Evolutionary conservation across 2,329 filamentous ascomycete species (phyloP).

Genomic region (Xylaria sp.): DNA sequence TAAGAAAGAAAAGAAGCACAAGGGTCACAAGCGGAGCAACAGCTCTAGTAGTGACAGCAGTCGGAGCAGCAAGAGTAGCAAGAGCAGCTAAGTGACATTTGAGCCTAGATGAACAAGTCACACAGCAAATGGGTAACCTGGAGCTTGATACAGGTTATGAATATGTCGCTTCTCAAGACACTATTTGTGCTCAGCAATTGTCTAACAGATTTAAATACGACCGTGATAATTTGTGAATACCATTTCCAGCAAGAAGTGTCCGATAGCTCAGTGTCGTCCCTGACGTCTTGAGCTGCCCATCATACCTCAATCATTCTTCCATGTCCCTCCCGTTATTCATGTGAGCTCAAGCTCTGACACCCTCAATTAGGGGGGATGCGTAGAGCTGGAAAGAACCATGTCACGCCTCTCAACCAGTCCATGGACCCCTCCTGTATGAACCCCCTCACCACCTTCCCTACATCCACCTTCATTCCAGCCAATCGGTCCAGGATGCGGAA

Average conservation of each 20-base stretch:
- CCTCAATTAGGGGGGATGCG: constrained; percentile 20
- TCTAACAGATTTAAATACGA: not conserved
- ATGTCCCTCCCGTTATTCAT: not conserved
- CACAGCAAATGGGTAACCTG: not conserved
- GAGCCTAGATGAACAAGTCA: not conserved
- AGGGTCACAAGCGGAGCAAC: constrained; percentile 42
- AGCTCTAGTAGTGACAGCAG: constrained; percentile 42
- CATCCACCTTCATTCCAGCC: not conserved
- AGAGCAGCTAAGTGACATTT: constrained; percentile 35
- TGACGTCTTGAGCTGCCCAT: not conserved
- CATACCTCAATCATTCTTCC: not conserved
- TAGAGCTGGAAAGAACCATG: constrained; percentile 36
- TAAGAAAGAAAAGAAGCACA: constrained; percentile 45
- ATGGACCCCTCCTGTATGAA: not conserved
- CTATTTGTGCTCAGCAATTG: not conserved
- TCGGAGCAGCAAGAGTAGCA: constrained; percentile 39
- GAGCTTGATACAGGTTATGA: not conserved
- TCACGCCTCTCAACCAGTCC: not conserved
- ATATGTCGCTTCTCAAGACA: not conserved
- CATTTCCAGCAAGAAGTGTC: not conserved
- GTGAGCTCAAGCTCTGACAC: not conserved
- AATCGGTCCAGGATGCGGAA: not conserved
- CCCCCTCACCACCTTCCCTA: not conserved
- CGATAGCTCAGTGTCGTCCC: not conserved
- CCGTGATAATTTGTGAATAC: too few species aligned